Evolutionary conservation across 179 eudicot genomes (phyloP).

Genomic region (Amaranthus tricolor): DNA sequence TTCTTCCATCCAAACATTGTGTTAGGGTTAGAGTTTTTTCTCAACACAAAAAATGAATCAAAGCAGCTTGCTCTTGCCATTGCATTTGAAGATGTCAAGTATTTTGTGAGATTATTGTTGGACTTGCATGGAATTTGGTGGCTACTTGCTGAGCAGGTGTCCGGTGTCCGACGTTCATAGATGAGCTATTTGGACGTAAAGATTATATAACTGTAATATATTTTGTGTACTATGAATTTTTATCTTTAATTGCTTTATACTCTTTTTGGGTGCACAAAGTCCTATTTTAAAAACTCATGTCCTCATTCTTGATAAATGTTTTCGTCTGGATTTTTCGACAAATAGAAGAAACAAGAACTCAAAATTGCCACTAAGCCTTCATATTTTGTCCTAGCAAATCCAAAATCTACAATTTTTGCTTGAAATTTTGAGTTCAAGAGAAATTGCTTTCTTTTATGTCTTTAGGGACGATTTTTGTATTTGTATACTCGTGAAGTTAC

Average conservation of each 20-base stretch:
- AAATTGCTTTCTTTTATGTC: slow-evolving; percentile 60
- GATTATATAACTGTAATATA: too few relatives aligned
- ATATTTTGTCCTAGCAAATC: slow-evolving; percentile 56
- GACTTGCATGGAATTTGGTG: too few relatives aligned
- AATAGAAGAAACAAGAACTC: slow-evolving; percentile 15
- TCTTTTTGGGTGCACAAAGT: slow-evolving; percentile 64
- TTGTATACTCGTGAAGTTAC: slow-evolving; percentile 50
- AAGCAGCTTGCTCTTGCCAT: too few relatives aligned
- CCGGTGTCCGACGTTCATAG: slow-evolving; percentile 4
- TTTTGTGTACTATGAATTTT: too few relatives aligned
- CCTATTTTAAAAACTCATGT: slow-evolving; percentile 51
- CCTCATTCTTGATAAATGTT: slow-evolving; percentile 26
- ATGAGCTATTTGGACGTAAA: neutral
- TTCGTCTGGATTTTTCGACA: too few relatives aligned
- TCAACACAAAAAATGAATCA: too few relatives aligned
- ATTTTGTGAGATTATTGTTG: too few relatives aligned
- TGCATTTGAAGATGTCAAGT: too few relatives aligned
- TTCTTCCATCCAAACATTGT: too few relatives aligned
- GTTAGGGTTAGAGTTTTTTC: too few relatives aligned
- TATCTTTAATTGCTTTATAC: too few relatives aligned
- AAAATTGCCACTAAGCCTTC: slow-evolving; percentile 54
- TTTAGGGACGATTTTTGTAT: slow-evolving; percentile 49
- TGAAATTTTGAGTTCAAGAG: slow-evolving; percentile 48
- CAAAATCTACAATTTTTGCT: slow-evolving; percentile 56
- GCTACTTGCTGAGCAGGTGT: too few relatives aligned